Percentiles rank a stretch among this genome's conserved stretches.
phyloP scores from a whole-genome alignment of 2,329 filamentous ascomycete species.

The Diatrype stigma region DNA sequence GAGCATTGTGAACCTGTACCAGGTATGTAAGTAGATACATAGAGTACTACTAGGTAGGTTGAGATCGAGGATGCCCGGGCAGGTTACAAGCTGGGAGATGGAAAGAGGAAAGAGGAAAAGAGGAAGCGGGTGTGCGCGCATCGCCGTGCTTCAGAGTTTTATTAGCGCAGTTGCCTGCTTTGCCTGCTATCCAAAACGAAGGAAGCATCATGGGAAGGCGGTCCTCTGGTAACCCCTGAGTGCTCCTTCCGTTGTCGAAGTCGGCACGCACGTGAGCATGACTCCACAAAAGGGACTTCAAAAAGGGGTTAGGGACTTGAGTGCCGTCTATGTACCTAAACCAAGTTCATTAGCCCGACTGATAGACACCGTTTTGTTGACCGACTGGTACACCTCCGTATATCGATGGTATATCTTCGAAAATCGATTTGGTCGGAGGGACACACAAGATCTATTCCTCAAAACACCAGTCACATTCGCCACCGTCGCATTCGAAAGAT shows the following conservation, averaged over 20 bases:
- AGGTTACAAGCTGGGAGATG: too few species aligned
- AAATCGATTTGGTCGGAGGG: too few species aligned
- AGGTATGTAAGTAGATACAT: too few species aligned
- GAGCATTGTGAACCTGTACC: too few species aligned
- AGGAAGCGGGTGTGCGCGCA: too few species aligned
- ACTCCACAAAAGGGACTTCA: neutral
- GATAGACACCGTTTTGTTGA: neutral
- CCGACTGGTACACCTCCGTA: neutral
- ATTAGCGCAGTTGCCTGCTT: constrained; percentile 1
- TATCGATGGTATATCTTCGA: too few species aligned
- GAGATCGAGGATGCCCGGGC: too few species aligned
- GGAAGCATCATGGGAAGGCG: constrained; percentile 1
- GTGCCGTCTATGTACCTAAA: neutral
- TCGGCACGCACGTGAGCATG: too few species aligned
- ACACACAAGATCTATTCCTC: neutral
- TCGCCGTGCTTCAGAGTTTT: too few species aligned
- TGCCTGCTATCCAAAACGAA: too few species aligned
- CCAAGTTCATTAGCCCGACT: neutral
- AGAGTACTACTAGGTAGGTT: too few species aligned
- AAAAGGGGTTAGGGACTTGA: neutral
- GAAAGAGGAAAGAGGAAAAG: too few species aligned
- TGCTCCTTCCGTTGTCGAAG: neutral
- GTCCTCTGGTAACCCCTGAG: neutral
- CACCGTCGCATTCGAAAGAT: neutral
- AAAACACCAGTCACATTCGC: neutral